These are phyloP conservation scores for Globisporangium nodosum DNA, from an alignment of 352 stramenopile species.

Conservation along the genomic window DNA sequence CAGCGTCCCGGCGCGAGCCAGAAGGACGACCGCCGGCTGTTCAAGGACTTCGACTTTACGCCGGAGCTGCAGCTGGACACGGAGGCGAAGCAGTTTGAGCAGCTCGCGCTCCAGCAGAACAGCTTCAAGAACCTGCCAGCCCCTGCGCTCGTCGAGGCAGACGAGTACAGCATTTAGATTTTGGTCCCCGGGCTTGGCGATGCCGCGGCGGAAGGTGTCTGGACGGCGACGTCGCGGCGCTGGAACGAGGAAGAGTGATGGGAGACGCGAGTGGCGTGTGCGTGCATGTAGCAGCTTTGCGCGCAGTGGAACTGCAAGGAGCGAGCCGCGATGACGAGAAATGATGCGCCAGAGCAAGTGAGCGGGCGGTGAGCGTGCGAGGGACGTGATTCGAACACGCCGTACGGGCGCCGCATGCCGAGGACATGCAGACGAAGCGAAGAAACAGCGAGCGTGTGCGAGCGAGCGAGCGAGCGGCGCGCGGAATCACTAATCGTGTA, in stretches of 20 bases:
- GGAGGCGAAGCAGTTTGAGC: slow-evolving; percentile 83
- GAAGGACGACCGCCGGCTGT: slow-evolving; percentile 72
- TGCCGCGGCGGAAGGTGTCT: too few relatives aligned
- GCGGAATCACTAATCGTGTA: slow-evolving; percentile 1
- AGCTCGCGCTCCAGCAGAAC: slow-evolving; percentile 74
- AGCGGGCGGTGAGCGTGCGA: neutral
- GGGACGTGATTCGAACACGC: neutral
- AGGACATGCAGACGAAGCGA: neutral
- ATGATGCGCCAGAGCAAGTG: neutral
- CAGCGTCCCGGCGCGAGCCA: slow-evolving; percentile 45
- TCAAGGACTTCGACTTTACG: slow-evolving; percentile 86
- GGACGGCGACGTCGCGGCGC: too few relatives aligned
- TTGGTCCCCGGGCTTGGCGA: neutral
- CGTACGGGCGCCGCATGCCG: too few relatives aligned
- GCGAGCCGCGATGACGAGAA: neutral
- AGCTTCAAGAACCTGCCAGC: slow-evolving; percentile 78
- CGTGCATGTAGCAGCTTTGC: neutral
- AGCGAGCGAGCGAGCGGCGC: slow-evolving; percentile 1
- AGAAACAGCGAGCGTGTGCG: neutral
- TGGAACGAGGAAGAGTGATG: neutral
- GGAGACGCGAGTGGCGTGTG: neutral
- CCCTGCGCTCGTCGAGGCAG: slow-evolving; percentile 61
- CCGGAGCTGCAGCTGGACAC: slow-evolving; percentile 75
- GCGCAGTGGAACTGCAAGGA: neutral
- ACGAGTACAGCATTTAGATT: slow-evolving; percentile 73